These are phyloP conservation scores for Diaporthe citrichinensis DNA, from an alignment of 2,329 filamentous ascomycete species.

Conservation along the genomic window DNA sequence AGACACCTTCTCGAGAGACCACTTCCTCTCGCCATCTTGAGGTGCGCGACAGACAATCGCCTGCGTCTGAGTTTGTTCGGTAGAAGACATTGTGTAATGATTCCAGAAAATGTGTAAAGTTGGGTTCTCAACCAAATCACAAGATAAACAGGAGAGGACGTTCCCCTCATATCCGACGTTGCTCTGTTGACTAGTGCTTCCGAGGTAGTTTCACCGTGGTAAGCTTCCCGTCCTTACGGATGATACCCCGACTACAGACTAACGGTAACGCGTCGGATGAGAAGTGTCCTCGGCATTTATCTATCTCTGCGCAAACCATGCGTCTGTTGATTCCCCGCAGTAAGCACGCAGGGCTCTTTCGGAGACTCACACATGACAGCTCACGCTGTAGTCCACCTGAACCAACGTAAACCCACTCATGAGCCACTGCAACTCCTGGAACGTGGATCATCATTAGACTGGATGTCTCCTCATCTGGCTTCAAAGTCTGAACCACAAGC, in stretches of 20 bases:
- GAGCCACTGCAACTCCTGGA: too few relatives aligned
- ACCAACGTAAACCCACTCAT: too few relatives aligned
- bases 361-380: background rate
- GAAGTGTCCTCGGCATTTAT: background rate
- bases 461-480: too few relatives aligned
- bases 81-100: background rate
- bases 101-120: background rate
- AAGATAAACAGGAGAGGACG: background rate
- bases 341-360: background rate
- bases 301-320: too few relatives aligned
- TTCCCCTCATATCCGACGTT: background rate
- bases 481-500: too few relatives aligned
- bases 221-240: background rate
- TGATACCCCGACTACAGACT: background rate
- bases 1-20: constrained; percentile 1
- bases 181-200: constrained; percentile 3
- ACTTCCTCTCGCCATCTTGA: constrained; percentile 1
- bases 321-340: background rate
- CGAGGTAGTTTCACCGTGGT: background rate
- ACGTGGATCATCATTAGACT: too few relatives aligned
- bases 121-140: background rate
- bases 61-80: background rate
- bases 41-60: constrained; percentile 16
- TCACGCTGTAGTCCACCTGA: too few relatives aligned
- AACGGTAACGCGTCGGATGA: background rate